These are phyloP conservation scores for Clarireedia hainanense DNA, from an alignment of 2,329 filamentous ascomycete species.

Conservation along the genomic window DNA sequence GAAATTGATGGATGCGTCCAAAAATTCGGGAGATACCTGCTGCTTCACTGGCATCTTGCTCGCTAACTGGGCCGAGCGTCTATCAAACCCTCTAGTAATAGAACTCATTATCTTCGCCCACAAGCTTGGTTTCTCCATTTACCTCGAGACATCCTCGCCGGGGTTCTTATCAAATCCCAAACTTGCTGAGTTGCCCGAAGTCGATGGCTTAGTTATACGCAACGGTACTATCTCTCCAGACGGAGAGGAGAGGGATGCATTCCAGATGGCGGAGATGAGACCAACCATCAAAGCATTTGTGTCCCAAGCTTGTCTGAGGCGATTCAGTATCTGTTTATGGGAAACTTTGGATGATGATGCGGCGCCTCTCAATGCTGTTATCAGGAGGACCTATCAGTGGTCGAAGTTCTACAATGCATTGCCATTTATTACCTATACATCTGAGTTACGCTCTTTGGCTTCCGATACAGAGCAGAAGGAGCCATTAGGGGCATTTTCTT, in stretches of 20 bases:
- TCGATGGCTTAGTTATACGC: conserved; percentile 34
- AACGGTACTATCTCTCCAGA: conserved; percentile 36
- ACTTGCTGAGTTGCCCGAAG: conserved; percentile 11
- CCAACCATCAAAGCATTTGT: conserved; percentile 17
- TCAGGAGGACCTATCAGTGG: conserved; percentile 21
- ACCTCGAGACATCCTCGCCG: conserved; percentile 20
- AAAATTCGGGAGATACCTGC: conserved; percentile 10
- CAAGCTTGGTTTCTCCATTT: conserved; percentile 19
- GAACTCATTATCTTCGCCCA: conserved; percentile 20
- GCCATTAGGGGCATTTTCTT: conserved; percentile 24
- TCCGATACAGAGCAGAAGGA: conserved; percentile 5
- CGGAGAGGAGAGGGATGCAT: conserved; percentile 36
- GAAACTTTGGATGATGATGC: conserved; percentile 27
- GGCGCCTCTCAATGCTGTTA: conserved; percentile 19
- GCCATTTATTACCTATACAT: conserved; percentile 15
- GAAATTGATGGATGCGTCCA: conserved; percentile 12
- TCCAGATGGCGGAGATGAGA: conserved; percentile 29
- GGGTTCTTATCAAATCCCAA: conserved; percentile 16
- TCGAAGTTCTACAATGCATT: conserved; percentile 20
- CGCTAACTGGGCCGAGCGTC: conserved; percentile 15
- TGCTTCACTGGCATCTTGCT: conserved; percentile 19
- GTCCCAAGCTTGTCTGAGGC: conserved; percentile 19
- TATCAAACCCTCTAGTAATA: conserved; percentile 14
- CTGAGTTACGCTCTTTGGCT: conserved; percentile 2
- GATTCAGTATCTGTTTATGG: conserved; percentile 23